A percentile compares a stretch with the other conserved stretches of the same genome.
Conservation (phyloP, 345 rosid genomes). For the Physaria fendleri region DNA sequence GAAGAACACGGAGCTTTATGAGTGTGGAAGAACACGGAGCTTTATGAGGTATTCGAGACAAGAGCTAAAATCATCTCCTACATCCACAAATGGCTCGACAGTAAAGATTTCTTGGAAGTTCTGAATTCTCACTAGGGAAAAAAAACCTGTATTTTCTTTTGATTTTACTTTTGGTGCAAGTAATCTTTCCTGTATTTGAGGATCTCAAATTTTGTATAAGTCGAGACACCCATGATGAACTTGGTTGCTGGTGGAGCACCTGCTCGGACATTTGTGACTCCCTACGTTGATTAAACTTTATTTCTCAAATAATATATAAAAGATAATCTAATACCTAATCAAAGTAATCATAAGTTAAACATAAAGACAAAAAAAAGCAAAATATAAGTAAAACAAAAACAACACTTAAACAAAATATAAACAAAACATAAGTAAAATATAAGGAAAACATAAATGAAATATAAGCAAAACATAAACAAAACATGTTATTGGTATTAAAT, state of each 20-base stretch:
- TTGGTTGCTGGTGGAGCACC: conserved; percentile 98
- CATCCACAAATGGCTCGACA: conserved; percentile 63
- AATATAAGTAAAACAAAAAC: too few species aligned
- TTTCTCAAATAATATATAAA: too few species aligned
- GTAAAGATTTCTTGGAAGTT: conserved; percentile 74
- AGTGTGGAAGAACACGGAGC: conserved; percentile 61
- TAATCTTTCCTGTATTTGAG: neutral
- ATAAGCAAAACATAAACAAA: too few species aligned
- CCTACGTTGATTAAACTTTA: too few species aligned
- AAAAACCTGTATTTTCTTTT: neutral
- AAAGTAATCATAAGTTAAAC: too few species aligned
- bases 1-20: conserved; percentile 66
- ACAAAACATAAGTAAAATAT: too few species aligned
- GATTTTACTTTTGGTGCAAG: neutral
- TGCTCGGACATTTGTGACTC: conserved; percentile 87
- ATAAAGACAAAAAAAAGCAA: too few species aligned
- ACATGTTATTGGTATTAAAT: too few species aligned
- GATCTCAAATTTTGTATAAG: conserved; percentile 30
- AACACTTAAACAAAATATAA: too few species aligned
- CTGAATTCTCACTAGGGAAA: neutral
- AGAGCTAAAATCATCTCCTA: conserved; percentile 56
- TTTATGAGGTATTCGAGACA: conserved; percentile 62
- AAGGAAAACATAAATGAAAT: too few species aligned
- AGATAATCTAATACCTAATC: too few species aligned
- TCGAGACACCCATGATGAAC: conserved; percentile 97